Evolutionary conservation across 768 basidiomycete genomes (phyloP).

Genomic region (Sarcodon sp.): DNA sequence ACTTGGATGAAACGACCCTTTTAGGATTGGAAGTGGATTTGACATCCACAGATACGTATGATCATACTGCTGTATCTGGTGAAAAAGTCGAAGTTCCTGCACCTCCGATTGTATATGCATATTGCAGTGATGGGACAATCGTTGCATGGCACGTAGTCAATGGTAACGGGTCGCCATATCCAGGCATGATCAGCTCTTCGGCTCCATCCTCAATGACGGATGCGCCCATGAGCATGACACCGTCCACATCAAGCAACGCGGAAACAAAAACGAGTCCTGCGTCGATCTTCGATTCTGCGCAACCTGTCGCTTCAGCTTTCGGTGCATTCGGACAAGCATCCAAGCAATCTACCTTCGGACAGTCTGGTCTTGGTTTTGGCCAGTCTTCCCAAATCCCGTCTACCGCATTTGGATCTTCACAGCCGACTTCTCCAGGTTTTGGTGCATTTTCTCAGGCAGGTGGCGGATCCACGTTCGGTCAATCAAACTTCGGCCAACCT

Average conservation of each 20-base stretch:
- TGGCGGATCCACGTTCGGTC: conserved; percentile 11
- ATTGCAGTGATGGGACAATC: conserved; percentile 68
- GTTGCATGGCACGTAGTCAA: conserved; percentile 63
- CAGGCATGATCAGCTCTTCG: conserved; percentile 32
- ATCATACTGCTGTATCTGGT: conserved; percentile 24
- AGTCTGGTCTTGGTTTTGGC: not conserved
- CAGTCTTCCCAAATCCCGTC: conserved; percentile 1
- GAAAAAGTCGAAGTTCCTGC: conserved; percentile 30
- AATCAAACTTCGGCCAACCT: conserved; percentile 21
- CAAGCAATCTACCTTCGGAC: not conserved
- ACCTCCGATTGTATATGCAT: conserved; percentile 59
- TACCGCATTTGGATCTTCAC: conserved; percentile 2
- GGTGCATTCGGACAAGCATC: not conserved
- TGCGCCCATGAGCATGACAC: not conserved
- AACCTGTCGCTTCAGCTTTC: not conserved
- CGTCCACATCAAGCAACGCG: not conserved
- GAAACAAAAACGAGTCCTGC: not conserved
- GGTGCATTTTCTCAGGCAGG: not conserved
- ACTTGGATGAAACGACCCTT: conserved; percentile 58
- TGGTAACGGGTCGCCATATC: conserved; percentile 36
- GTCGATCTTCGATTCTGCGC: not conserved
- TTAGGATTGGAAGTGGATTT: conserved; percentile 55
- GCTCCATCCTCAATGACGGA: conserved; percentile 4
- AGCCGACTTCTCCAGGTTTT: not conserved
- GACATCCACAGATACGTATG: conserved; percentile 31